Percentiles rank a stretch among this genome's conserved stretches.
These are phyloP conservation scores for Monascus ruber DNA, from an alignment of 2,329 filamentous ascomycete species.

Conservation along the genomic window DNA sequence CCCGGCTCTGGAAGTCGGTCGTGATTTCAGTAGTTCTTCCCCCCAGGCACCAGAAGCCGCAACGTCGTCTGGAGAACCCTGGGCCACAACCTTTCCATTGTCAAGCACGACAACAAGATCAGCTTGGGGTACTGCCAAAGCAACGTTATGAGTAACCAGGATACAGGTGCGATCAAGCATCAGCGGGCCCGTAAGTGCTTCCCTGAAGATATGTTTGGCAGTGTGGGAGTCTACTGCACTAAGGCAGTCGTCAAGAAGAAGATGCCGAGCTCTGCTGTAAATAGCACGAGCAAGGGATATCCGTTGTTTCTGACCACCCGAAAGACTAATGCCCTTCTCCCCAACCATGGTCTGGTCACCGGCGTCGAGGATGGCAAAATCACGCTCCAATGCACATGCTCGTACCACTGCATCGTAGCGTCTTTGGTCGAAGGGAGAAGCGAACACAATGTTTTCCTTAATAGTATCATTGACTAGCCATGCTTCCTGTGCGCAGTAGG, in stretches of 20 bases:
- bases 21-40: conserved; percentile 70
- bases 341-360: conserved; percentile 91
- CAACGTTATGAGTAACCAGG: conserved; percentile 86
- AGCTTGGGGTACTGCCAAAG: conserved; percentile 71
- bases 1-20: conserved; percentile 54
- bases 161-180: conserved; percentile 88
- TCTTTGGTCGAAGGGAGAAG: conserved; percentile 65
- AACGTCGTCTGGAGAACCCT: conserved; percentile 68
- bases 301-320: conserved; percentile 92
- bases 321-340: conserved; percentile 93
- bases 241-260: conserved; percentile 87
- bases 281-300: conserved; percentile 93
- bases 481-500: conserved; percentile 91
- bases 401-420: conserved; percentile 81
- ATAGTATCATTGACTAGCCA: conserved; percentile 96
- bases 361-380: conserved; percentile 81
- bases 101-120: conserved; percentile 75
- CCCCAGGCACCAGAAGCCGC: conserved; percentile 81
- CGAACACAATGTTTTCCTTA: conserved; percentile 90
- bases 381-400: conserved; percentile 81
- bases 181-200: conserved; percentile 78
- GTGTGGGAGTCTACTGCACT: conserved; percentile 97
- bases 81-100: conserved; percentile 66
- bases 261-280: conserved; percentile 87
- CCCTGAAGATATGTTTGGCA: conserved; percentile 93